phyloP scores from a whole-genome alignment of 2,329 filamentous ascomycete genomes.

The Lithohypha guttulata region DNA sequence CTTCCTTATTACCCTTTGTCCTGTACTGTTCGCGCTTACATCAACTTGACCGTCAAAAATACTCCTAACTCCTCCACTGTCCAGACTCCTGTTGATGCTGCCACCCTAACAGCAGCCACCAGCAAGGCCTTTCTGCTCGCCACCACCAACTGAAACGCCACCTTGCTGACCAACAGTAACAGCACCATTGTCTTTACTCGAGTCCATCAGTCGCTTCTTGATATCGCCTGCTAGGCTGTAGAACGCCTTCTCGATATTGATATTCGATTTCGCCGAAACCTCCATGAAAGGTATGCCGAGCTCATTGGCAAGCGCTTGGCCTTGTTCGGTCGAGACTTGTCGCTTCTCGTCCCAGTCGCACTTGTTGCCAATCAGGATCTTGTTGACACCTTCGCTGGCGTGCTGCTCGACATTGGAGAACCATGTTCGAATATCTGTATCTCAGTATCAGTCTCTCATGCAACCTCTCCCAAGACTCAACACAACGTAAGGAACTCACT shows the following conservation, averaged over 20 bases:
- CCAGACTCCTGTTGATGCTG: not conserved
- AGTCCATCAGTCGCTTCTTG: slow-evolving; percentile 97
- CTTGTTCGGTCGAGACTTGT: slow-evolving; percentile 82
- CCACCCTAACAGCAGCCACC: slow-evolving; percentile 4
- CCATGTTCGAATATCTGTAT: slow-evolving; percentile 91
- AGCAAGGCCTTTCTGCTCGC: slow-evolving; percentile 2
- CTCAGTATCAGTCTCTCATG: slow-evolving; percentile 7
- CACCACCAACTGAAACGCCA: slow-evolving; percentile 1
- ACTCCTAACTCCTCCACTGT: no score
- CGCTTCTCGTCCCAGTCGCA: slow-evolving; percentile 99
- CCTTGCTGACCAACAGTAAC: not conserved
- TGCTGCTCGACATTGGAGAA: slow-evolving; percentile 98
- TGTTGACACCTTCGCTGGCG: slow-evolving; percentile 97
- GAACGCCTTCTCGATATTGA: slow-evolving; percentile 99
- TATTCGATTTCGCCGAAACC: slow-evolving; percentile 97
- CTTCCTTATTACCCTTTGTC: no score
- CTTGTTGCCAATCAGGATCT: slow-evolving; percentile 99
- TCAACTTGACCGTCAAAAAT: no score
- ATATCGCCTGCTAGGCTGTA: slow-evolving; percentile 91
- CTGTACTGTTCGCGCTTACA: no score
- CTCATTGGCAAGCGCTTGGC: slow-evolving; percentile 87
- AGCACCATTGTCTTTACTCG: slow-evolving; percentile 49
- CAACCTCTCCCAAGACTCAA: no score
- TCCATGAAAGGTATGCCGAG: slow-evolving; percentile 97
- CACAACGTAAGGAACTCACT: slow-evolving; percentile 59